Base-by-base conservation (phyloP, 805 yeast genomes). In the Ogataea populi-albae region DNA sequence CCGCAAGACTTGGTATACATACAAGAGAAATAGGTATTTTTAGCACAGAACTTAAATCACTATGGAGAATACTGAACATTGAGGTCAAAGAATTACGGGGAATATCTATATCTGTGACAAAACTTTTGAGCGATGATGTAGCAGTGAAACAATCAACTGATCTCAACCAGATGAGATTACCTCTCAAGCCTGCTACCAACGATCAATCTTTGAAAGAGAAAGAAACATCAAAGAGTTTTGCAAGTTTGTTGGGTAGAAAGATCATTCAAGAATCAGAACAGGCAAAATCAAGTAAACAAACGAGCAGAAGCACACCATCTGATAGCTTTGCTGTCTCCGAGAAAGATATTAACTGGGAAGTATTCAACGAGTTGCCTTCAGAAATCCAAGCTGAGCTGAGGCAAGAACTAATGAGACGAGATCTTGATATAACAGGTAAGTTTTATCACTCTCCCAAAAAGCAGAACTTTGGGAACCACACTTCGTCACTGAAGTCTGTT, bases 71-170 rank as follows among this genome's bases (percentile, higher is more conserved):
- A 38, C 41, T 85, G 23, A 70, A 71, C 21, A 70, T 84, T 31
- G 45, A 42, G 3, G 81, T 85, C 0, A 52, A 55, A 10, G 95
- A 86, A 23, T 58, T 89, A 7, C 63, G 97, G 32, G 97, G 97
- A 0, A 61, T 91, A 3, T 81, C 94, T 0, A 65, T 91, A 1
- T 83, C 79, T 18, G 68, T 87, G 61, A 69, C 72, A 6, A 77
- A 76, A 45, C 64, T 89, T 23, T 65, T 65, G n/a, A 69, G 65
- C 34, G 62, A 61, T 5, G 54, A 43, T 5, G 23, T 28, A 7
- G 31, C 41, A 17, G 51, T 48, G 23, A 48, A 45, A 17, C 46
- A 48, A 4, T 35, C 16, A 1, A 17, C 34, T 8, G 46, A 42
- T 9, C 45, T 40, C 2, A 55, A 49, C 23, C 69, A 66, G 37